Evolutionary conservation across 2,329 filamentous ascomycete genomes (phyloP).

Genomic region (Colletotrichum abscissum): DNA sequence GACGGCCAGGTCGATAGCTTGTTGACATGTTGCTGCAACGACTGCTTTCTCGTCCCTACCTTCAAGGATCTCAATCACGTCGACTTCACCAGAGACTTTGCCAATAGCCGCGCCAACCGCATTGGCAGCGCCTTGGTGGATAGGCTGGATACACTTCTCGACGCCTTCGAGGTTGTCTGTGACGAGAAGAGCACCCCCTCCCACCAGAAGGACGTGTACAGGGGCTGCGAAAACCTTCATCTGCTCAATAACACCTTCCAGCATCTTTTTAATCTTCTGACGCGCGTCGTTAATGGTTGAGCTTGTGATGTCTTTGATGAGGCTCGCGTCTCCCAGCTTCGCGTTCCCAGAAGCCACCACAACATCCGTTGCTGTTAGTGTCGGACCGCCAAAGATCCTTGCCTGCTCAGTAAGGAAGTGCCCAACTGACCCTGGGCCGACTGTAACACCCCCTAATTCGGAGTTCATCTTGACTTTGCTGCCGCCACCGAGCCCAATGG

Average conservation of each 20-base stretch:
- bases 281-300: conserved; percentile 38
- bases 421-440: conserved; percentile 69
- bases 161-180: conserved; percentile 61
- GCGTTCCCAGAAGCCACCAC: conserved; percentile 51
- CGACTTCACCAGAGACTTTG: conserved; percentile 63
- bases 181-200: conserved; percentile 66
- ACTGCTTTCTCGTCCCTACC: conserved; percentile 50
- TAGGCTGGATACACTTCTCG: conserved; percentile 60
- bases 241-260: conserved; percentile 64
- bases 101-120: conserved; percentile 71
- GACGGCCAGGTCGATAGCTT: conserved; percentile 32
- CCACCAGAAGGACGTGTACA: conserved; percentile 65
- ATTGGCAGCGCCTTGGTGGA: conserved; percentile 67
- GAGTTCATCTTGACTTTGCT: conserved; percentile 43
- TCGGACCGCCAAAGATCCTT: conserved; percentile 63
- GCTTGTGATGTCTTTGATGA: conserved; percentile 42
- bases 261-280: conserved; percentile 54
- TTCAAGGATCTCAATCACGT: conserved; percentile 60
- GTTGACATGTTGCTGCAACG: conserved; percentile 51
- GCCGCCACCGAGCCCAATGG: conserved; percentile 68
- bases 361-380: conserved; percentile 65
- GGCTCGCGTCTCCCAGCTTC: conserved; percentile 43
- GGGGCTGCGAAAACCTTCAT: conserved; percentile 67
- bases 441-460: conserved; percentile 44
- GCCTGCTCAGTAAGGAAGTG: conserved; percentile 60